Conservation (phyloP, 306 rosid species). For the Casuarina cunninghamiana region DNA sequence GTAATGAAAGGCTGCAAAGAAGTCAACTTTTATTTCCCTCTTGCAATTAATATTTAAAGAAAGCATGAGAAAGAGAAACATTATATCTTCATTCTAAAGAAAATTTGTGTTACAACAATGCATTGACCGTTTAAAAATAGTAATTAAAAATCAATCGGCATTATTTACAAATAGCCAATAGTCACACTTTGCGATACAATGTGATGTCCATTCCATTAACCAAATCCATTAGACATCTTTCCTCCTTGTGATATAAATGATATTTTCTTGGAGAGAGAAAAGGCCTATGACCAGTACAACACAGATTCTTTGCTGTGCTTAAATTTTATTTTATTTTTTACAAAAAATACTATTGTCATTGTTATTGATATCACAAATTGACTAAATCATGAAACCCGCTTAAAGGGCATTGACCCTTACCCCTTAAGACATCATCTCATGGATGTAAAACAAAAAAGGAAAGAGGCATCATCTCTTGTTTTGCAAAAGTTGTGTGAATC, state of each 20-base stretch:
- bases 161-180: neutral
- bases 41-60: neutral
- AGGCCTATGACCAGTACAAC: neutral
- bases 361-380: no score
- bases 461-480: neutral
- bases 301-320: neutral
- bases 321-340: no score
- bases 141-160: neutral
- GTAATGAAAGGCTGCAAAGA: neutral
- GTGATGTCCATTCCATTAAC: neutral
- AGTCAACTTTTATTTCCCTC: neutral
- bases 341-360: no score
- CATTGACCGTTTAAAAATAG: neutral
- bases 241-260: neutral
- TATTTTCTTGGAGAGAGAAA: neutral
- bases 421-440: no score
- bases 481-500: neutral
- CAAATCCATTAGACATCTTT: neutral
- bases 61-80: neutral
- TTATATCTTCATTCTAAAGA: neutral
- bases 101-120: neutral
- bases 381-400: no score
- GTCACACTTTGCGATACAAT: neutral
- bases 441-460: neutral
- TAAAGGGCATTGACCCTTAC: no score